phyloP scores from a whole-genome alignment of 345 rosid genomes.

The Noccaea caerulescens region DNA sequence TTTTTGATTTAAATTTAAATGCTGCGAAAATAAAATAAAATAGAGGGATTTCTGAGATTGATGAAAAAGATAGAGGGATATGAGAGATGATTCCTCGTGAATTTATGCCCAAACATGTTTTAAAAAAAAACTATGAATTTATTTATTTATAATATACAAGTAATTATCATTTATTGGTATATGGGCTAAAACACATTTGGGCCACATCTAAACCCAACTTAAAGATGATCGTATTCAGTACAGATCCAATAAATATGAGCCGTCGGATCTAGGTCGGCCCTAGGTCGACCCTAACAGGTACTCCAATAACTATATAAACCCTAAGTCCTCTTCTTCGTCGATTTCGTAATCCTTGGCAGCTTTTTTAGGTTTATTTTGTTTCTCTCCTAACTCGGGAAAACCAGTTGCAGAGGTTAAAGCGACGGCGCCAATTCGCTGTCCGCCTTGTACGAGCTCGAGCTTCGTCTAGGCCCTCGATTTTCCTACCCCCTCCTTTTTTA shows the following conservation, averaged over 20 bases:
- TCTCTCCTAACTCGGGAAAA: neutral
- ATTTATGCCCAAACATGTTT: too few relatives aligned
- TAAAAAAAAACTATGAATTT: too few relatives aligned
- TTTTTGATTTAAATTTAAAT: too few relatives aligned
- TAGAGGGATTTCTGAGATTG: too few relatives aligned
- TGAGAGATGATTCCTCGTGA: too few relatives aligned
- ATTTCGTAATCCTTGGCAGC: neutral
- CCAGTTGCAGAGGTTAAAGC: conserved; percentile 43
- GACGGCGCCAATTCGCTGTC: conserved; percentile 46
- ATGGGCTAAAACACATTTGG: neutral
- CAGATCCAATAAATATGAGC: conserved; percentile 35
- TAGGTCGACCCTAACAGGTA: conserved; percentile 31
- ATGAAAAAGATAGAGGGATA: too few relatives aligned
- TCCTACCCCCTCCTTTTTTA: neutral
- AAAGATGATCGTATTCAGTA: neutral
- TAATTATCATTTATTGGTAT: too few relatives aligned
- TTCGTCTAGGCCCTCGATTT: conserved; percentile 46
- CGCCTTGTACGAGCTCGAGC: conserved; percentile 48
- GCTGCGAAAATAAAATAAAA: too few relatives aligned
- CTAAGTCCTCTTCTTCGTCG: neutral
- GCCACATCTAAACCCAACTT: conserved; percentile 20
- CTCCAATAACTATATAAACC: conserved; percentile 34
- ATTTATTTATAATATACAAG: too few relatives aligned
- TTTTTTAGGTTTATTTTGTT: conserved; percentile 9
- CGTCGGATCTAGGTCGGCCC: conserved; percentile 65